Conservation (phyloP, 345 rosid genomes). For the Pseudoturritis turrita region DNA sequence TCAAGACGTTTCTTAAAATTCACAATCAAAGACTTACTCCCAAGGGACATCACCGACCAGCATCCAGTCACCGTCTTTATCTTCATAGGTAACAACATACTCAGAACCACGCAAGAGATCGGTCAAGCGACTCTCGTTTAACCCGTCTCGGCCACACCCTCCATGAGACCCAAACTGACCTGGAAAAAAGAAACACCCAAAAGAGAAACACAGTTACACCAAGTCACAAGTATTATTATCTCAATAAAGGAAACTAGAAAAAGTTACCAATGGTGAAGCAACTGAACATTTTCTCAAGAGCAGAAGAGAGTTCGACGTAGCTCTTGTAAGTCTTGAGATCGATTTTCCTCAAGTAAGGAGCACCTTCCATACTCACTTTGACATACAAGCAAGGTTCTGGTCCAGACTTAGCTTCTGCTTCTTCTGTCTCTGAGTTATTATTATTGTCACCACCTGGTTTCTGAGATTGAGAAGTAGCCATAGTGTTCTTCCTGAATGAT, state of each 20-base stretch:
- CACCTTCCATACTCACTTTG: slow-evolving; percentile 86
- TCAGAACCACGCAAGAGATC: slow-evolving; percentile 72
- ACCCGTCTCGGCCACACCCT: slow-evolving; percentile 43
- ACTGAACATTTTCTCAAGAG: slow-evolving; percentile 74
- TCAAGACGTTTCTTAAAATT: background rate
- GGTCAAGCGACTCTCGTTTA: slow-evolving; percentile 46
- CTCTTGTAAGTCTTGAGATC: slow-evolving; percentile 58
- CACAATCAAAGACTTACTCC: slow-evolving; percentile 51
- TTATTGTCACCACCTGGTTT: slow-evolving; percentile 31
- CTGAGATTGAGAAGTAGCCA: slow-evolving; percentile 56
- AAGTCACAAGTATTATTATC: background rate
- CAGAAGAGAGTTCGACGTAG: slow-evolving; percentile 54
- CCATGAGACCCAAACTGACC: slow-evolving; percentile 63
- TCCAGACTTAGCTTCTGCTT: slow-evolving; percentile 42
- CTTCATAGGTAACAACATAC: slow-evolving; percentile 76
- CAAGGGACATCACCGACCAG: slow-evolving; percentile 88
- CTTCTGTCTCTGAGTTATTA: slow-evolving; percentile 27
- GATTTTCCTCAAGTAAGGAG: slow-evolving; percentile 70
- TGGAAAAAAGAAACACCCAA: slow-evolving; percentile 13
- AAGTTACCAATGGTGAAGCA: slow-evolving; percentile 63
- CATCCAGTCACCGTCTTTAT: slow-evolving; percentile 89
- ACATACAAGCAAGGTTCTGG: slow-evolving; percentile 51
- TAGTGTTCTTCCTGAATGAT: slow-evolving; percentile 63
- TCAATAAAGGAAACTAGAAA: background rate
- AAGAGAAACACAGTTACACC: background rate